These are phyloP conservation scores for Fallopia convolvulus DNA, from an alignment of 148 eudicot genomes.

Conservation along the genomic window DNA sequence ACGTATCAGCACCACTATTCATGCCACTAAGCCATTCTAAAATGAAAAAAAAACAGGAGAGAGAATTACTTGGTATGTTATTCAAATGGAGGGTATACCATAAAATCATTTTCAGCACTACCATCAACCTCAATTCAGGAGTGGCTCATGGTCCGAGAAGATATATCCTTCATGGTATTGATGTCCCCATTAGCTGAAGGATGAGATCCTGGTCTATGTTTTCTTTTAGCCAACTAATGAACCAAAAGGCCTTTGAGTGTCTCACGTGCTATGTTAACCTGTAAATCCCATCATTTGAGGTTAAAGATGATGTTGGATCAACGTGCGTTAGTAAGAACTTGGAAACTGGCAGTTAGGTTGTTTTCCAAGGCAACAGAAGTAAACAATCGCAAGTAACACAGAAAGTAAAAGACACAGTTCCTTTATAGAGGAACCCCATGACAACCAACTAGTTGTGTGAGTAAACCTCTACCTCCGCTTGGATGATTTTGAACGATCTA, in stretches of 20 bases:
- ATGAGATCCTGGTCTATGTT: constrained; percentile 62
- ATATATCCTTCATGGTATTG: constrained; percentile 56
- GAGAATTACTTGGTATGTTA: constrained; percentile 82
- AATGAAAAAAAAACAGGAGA: not conserved
- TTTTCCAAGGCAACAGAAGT: no score
- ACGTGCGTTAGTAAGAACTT: no score
- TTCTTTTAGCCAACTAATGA: constrained; percentile 75
- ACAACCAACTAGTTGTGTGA: no score
- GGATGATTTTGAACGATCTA: no score
- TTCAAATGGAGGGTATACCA: constrained; percentile 69
- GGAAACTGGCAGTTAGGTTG: no score
- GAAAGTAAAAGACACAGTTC: no score
- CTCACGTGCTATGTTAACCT: constrained; percentile 95
- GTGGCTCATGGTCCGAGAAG: constrained; percentile 45
- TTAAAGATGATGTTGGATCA: not conserved
- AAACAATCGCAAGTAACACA: no score
- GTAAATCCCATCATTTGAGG: constrained; percentile 13
- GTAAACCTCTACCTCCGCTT: no score
- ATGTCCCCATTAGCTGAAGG: constrained; percentile 68
- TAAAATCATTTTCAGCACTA: constrained; percentile 63
- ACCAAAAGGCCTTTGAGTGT: constrained; percentile 86
- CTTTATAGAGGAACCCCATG: no score
- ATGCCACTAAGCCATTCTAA: not conserved
- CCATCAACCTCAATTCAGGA: constrained; percentile 72
- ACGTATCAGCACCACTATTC: no score